Conservation (phyloP, 306 rosid genomes). For the Geum urbanum region DNA sequence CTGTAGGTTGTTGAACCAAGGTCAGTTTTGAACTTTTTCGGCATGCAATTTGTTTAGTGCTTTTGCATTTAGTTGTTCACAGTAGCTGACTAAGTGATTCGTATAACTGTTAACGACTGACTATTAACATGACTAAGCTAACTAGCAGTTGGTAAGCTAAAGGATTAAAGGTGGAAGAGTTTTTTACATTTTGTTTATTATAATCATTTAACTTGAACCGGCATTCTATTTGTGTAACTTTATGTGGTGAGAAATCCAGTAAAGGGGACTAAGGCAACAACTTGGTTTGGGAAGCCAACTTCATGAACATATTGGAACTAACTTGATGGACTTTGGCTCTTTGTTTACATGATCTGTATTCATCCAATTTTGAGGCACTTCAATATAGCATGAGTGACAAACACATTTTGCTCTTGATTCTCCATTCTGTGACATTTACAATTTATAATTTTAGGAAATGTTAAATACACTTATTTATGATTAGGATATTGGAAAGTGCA, state of each 20-base stretch:
- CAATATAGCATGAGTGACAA: too few relatives aligned
- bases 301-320: neutral
- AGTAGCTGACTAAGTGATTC: neutral
- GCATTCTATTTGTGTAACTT: neutral
- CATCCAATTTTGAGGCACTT: too few relatives aligned
- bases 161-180: neutral
- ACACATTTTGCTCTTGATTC: neutral
- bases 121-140: neutral
- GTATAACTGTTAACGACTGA: conserved; percentile 1
- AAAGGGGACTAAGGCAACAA: too few relatives aligned
- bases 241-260: neutral
- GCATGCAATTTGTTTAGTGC: neutral
- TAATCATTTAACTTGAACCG: neutral
- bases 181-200: neutral
- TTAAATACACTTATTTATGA: neutral
- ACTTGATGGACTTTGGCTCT: neutral
- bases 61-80: conserved; percentile 19
- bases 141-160: neutral
- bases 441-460: neutral
- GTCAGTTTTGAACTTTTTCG: conserved; percentile 41
- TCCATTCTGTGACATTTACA: neutral
- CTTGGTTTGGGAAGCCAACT: neutral
- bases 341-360: neutral
- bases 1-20: conserved; percentile 79
- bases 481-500: neutral